Base-by-base conservation (phyloP, 176 grass and related monocot genomes). In the Phoenix dactylifera region DNA sequence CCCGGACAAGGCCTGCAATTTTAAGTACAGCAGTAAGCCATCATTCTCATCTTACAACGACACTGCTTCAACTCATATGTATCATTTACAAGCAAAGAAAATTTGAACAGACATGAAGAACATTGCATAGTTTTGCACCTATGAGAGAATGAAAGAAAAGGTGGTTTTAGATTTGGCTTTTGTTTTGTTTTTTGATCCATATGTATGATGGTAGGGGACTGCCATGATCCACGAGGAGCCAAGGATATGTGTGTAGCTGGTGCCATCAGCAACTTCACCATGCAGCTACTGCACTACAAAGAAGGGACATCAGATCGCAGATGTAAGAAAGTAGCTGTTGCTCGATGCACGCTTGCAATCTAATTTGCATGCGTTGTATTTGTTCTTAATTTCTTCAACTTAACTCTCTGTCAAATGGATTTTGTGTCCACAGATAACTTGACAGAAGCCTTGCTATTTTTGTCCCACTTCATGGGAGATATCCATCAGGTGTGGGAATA, bases 391-490 rank as follows among this genome's bases (percentile, higher is more conserved):
- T 30, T 30, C 28, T 30, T 30, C 6, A 5, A n/a, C 26, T 60
- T 24, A 60, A 44, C 12, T 44, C 35, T 44, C 17, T 18, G 15
- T 60, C 3, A 10, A n/a, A 60, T 32, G 58, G 19, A 54, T 49
- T 18, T 77, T 55, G 29, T 53, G 16, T 23, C 16, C 57, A 26
- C 71, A 95, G 90, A 95, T 67, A 95, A 90, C 73, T 24, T 90
- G 73, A 95, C 90, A 0, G 86, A 95, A 63, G 86, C 90, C 18
- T 70, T 95, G 65, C 3, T 95, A 12, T 95, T 95, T 66, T 57
- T 90, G 53, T 87, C 90, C 1, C 90, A 95, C 69, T 95, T 95
- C 79, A 95, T 87, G 83, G 90, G 90, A 30, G 86, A 95, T 44
- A 68, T 95, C 82, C 90, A 90, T 79, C 90, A 95, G 80, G 86